Evolutionary conservation across 2,329 filamentous ascomycete species (phyloP), one percentile per base, ranked within the genome.

Genomic region (Calonectria pseudoreteaudii): DNA sequence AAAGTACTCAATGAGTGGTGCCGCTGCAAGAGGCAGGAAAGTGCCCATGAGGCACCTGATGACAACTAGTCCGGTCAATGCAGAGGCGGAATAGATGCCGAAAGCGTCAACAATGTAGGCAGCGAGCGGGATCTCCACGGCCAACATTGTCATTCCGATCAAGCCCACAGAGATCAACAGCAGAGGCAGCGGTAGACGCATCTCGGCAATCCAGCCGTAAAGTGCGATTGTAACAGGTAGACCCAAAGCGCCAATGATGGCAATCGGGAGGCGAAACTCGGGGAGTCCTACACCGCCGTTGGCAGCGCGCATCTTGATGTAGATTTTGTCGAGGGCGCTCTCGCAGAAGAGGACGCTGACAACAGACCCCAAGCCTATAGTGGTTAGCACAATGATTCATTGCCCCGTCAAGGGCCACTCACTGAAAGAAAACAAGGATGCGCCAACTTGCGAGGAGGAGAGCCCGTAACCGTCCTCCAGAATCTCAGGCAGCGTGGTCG

Each of bases 141-240:
- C 56, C 56, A 62, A 41, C 56, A 62, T 62, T 13, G 56, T 62
- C 34, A 38, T 62, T 62, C 56, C 56, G 6, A 62, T 62, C 23
- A 62, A 62, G n/a, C 56, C 56, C 10, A 62, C 34, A 5, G 56
- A 41, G 23, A 28, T 38, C 34, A 62, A 18, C 11, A 62, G 56
- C 1, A 62, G 34, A 18, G 56, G 36, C 14, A 62, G 11, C 5
- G 56, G 56, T 6, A 41, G 16, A 8, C 23, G 34, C 31, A 36
- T 16, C 9, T 62, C n/a, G 8, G 56, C 56, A 16, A 62, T 62
- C 56, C 56, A 62, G 16, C 56, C 56, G 26, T 62, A 62, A 10
- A 62, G 34, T 18, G 23, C 56, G 23, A 62, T 28, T 2, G 56
- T 62, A 13, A 62, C 31, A 6, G 56, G 56, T 5, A 62, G 10